A percentile compares a stretch with the other conserved stretches of the same genome.
phyloP scores from a whole-genome alignment of 345 rosid species.

The Syzygium oleosum region DNA sequence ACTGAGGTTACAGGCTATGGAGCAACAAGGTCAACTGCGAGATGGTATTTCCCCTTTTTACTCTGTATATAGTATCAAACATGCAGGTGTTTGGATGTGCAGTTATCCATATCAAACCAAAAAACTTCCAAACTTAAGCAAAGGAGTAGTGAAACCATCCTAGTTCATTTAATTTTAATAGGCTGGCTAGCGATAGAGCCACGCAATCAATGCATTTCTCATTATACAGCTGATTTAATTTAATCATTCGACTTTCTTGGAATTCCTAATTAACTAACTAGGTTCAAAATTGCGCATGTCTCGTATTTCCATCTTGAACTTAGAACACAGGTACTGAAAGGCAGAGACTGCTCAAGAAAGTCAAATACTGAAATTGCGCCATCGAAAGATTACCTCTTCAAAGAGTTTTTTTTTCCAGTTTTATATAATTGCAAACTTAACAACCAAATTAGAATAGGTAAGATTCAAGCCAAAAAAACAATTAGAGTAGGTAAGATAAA shows the following conservation, averaged over 20 bases:
- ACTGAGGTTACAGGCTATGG: slow-evolving; percentile 66
- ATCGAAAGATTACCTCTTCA: background rate
- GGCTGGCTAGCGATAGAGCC: background rate
- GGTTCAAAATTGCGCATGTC: background rate
- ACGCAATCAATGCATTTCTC: slow-evolving; percentile 6
- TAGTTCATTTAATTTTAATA: background rate
- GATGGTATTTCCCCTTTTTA: slow-evolving; percentile 32
- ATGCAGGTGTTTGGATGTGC: background rate
- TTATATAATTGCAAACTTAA: background rate
- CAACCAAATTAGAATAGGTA: background rate
- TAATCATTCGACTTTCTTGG: slow-evolving; percentile 1
- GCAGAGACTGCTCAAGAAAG: background rate
- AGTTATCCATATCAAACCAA: background rate
- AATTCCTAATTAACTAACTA: background rate
- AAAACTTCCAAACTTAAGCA: background rate
- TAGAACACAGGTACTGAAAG: background rate
- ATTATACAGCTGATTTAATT: slow-evolving; percentile 18
- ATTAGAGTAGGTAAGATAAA: background rate
- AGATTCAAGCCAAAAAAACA: background rate
- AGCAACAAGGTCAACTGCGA: slow-evolving; percentile 67
- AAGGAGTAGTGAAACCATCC: background rate
- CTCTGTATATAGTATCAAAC: background rate
- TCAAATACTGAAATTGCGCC: background rate
- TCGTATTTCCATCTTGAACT: background rate
- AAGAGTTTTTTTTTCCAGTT: background rate